Base-by-base conservation (phyloP, 768 basidiomycete genomes). In the Phallus indusiatus region DNA sequence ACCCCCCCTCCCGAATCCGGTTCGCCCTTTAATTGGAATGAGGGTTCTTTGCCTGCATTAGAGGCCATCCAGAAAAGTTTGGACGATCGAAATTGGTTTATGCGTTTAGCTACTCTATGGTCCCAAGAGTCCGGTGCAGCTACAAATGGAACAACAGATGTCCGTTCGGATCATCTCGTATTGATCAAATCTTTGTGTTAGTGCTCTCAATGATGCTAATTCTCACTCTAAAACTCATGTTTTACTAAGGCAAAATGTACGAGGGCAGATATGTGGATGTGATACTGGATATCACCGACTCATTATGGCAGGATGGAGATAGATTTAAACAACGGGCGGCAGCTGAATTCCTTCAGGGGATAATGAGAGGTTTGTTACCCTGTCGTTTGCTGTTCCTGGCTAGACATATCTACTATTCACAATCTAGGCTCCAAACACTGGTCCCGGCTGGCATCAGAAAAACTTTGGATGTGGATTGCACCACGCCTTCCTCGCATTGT, bases 241-340 rank as follows among this genome's bases (percentile, higher is more conserved):
- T 34, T 36, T 35, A 17, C 52, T 5, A 14, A 91, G 90, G 79
- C 53, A 90, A 90, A 69, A 79, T 84, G 67, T 83, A 83, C 60
- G 82, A 80, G 57, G 74, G 74, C 59, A 73, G 74, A 33, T 68
- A 73, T 12, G 65, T 92, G 34, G 78, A 84, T 42, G 72, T 71
- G 22, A 70, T 86, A 20, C 72, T 88, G 34, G 67, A 71, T 14
- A 72, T 75, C 17, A 75, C 86, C 36, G 88, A 93, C 46, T 73
- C 80, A 12, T 66, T 90, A 28, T 72, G 90, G 46, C 73, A 71
- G 35, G 87, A 86, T 53, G 57, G 77, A 17, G 88, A 92, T 65
- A 87, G 89, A 61, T 92, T 86, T 74, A 90, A 91, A 71, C 92
- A 92, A 67, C 80, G 91, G 22, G 89, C 89, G 28, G 84, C 85